Conservation (phyloP, 805 yeast genomes). For the Ascoidea tarda region DNA sequence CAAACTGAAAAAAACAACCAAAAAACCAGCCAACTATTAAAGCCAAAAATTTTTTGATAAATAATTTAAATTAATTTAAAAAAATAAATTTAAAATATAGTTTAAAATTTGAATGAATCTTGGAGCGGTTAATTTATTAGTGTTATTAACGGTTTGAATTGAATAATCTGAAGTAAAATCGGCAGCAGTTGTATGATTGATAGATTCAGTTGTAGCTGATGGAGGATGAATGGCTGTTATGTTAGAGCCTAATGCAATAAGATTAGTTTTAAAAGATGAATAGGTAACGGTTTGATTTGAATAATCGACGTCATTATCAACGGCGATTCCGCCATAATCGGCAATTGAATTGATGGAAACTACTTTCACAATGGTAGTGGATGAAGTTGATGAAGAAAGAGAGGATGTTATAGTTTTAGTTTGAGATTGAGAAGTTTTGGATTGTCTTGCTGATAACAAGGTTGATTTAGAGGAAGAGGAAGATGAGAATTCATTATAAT, state of each 20-base stretch:
- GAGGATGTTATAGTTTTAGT: too few relatives aligned
- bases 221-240: neutral
- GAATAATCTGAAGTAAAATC: neutral
- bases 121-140: too few relatives aligned
- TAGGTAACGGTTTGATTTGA: neutral
- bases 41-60: too few relatives aligned
- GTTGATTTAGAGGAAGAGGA: conserved; percentile 10
- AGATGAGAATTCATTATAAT: conserved; percentile 14
- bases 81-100: too few relatives aligned
- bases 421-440: too few relatives aligned
- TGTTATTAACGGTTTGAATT: too few relatives aligned
- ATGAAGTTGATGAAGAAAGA: neutral
- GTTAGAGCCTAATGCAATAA: neutral
- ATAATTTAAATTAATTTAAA: too few relatives aligned
- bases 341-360: neutral
- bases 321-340: neutral
- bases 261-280: neutral
- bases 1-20: too few relatives aligned
- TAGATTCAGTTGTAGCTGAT: neutral
- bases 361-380: neutral
- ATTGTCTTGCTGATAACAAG: conserved; percentile 8
- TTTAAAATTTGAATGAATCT: too few relatives aligned
- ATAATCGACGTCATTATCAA: neutral
- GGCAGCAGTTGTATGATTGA: neutral
- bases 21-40: too few relatives aligned